phyloP scores from a whole-genome alignment of 768 basidiomycete species.

The Mrakia frigida region DNA sequence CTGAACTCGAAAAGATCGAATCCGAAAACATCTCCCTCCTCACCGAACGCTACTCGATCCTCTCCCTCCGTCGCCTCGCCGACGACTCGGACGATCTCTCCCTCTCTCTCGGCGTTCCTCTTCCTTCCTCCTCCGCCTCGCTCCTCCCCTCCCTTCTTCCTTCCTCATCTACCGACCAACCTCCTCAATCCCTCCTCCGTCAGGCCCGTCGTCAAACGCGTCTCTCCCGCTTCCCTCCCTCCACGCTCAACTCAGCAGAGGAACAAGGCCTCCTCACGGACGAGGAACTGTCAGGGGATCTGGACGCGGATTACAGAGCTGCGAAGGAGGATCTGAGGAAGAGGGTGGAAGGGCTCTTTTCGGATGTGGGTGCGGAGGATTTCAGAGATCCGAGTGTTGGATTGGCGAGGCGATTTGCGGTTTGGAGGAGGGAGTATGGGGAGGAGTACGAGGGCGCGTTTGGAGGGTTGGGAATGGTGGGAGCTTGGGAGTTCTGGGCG shows the following conservation, averaged over 20 bases:
- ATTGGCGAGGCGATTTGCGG: constrained; percentile 57
- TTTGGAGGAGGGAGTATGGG: constrained; percentile 67
- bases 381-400: constrained; percentile 75
- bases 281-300: constrained; percentile 47
- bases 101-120: constrained; percentile 36
- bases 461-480: constrained; percentile 78
- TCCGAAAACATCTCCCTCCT: constrained; percentile 67
- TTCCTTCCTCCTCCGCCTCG: constrained; percentile 71
- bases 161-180: background rate
- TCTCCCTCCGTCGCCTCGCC: constrained; percentile 58
- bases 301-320: constrained; percentile 57
- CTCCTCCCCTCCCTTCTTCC: constrained; percentile 45
- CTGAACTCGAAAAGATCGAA: constrained; percentile 69
- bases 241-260: constrained; percentile 16
- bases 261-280: constrained; percentile 36
- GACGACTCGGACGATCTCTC: constrained; percentile 53
- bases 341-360: constrained; percentile 58
- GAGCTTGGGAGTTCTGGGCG: constrained; percentile 94
- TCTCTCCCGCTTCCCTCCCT: constrained; percentile 21
- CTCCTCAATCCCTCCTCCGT: constrained; percentile 44
- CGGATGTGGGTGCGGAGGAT: constrained; percentile 77
- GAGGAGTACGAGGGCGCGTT: constrained; percentile 85
- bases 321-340: constrained; percentile 57
- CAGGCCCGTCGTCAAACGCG: constrained; percentile 42
- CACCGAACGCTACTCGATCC: constrained; percentile 66